Evolutionary conservation across 495 filamentous ascomycete species (phyloP).

Genomic region (Echria macrotheca): DNA sequence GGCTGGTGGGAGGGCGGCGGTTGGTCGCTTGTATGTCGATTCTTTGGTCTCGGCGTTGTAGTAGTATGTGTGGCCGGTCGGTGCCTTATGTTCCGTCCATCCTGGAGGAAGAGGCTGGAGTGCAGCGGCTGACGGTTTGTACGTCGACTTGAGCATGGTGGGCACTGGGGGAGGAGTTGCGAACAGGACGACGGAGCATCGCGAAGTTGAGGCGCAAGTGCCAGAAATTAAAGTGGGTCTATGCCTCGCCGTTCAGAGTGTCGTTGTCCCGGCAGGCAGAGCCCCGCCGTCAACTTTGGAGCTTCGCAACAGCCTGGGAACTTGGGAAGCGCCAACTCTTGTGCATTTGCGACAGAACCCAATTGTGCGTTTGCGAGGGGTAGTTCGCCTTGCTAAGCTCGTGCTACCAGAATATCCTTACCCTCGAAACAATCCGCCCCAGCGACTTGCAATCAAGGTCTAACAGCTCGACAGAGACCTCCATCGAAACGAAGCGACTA

Average conservation of each 20-base stretch:
- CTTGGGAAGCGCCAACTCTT: too few species aligned
- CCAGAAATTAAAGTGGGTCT: conserved; percentile 2
- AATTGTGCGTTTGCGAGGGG: too few species aligned
- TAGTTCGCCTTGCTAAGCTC: too few species aligned
- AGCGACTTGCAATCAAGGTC: too few species aligned
- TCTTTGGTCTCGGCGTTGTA: conserved; percentile 81
- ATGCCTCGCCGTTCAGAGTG: too few species aligned
- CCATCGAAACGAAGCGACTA: too few species aligned
- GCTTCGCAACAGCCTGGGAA: too few species aligned
- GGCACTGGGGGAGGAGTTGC: not conserved
- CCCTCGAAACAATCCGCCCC: too few species aligned
- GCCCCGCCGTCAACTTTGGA: not conserved
- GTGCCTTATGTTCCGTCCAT: conserved; percentile 92
- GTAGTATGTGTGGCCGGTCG: conserved; percentile 83
- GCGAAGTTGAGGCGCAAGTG: not conserved
- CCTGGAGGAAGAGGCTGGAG: conserved; percentile 63
- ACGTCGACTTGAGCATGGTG: conserved; percentile 59
- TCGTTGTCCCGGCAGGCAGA: too few species aligned
- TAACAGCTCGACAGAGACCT: too few species aligned
- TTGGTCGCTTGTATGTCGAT: conserved; percentile 79
- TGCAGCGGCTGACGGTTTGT: conserved; percentile 42
- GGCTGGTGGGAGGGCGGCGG: conserved; percentile 41
- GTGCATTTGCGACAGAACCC: too few species aligned
- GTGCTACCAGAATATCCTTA: too few species aligned
- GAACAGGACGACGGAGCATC: not conserved